Conservation (phyloP, 164 flowering plant species). For the Vitis rupestris region DNA sequence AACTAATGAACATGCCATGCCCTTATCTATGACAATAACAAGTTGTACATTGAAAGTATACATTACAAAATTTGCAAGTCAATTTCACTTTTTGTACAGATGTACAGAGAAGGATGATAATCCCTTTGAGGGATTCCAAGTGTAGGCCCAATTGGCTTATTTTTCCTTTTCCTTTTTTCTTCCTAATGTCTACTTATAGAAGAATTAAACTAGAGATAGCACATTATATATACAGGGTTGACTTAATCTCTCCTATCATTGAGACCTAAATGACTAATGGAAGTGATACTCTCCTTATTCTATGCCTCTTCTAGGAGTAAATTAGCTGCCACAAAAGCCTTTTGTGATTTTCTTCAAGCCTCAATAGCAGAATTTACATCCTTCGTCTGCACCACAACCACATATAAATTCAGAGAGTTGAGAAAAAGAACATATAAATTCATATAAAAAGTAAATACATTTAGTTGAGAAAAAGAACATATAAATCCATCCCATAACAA, state of each 20-base stretch:
- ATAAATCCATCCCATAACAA: too few relatives aligned
- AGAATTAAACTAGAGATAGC: slow-evolving; percentile 16
- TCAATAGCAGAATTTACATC: slow-evolving; percentile 76
- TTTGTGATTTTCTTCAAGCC: slow-evolving; percentile 59
- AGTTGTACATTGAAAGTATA: slow-evolving; percentile 27
- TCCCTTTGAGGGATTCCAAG: slow-evolving; percentile 4
- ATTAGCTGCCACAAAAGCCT: slow-evolving; percentile 58
- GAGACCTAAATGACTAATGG: slow-evolving; percentile 40
- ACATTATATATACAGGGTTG: slow-evolving; percentile 15
- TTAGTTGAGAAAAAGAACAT: too few relatives aligned
- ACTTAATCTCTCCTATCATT: slow-evolving; percentile 20
- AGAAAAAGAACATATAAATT: too few relatives aligned
- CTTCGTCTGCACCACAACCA: slow-evolving; percentile 48
- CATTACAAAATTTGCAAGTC: slow-evolving; percentile 28
- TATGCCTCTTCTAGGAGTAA: slow-evolving; percentile 28
- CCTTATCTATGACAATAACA: slow-evolving; percentile 16
- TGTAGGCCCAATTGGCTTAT: slow-evolving; percentile 10
- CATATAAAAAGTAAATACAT: too few relatives aligned
- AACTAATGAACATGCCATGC: slow-evolving; percentile 6
- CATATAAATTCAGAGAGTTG: neutral
- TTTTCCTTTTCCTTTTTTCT: neutral
- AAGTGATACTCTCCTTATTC: slow-evolving; percentile 35
- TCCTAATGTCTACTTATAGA: slow-evolving; percentile 5
- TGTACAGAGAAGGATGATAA: slow-evolving; percentile 25
- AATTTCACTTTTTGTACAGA: slow-evolving; percentile 38